Evolutionary conservation across 1,284 basidiomycete genomes (phyloP).

Genomic region (Quambalaria eucalypti): DNA sequence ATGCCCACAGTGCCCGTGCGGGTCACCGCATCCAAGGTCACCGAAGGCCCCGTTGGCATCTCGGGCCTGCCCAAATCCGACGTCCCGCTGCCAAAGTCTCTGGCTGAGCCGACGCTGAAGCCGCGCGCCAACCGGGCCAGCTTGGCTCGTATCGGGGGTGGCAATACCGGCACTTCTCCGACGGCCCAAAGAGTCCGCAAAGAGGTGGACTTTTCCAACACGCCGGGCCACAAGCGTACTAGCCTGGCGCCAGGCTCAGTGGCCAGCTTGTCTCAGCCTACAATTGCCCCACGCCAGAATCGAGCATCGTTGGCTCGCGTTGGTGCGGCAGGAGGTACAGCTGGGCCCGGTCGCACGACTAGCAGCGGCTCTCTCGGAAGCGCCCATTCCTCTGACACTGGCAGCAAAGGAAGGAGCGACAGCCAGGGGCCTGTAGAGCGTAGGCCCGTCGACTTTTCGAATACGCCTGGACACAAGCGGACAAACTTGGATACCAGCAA

Average conservation of each 20-base stretch:
- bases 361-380: neutral
- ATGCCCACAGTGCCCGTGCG: constrained; percentile 13
- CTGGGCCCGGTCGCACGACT: neutral
- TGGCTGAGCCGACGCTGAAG: constrained; percentile 16
- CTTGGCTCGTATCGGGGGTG: neutral
- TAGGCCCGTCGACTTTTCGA: constrained; percentile 13
- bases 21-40: neutral
- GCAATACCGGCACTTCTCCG: neutral
- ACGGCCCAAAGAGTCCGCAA: constrained; percentile 6
- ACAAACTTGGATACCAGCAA: neutral
- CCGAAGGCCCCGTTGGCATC: constrained; percentile 15
- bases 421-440: neutral
- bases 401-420: neutral
- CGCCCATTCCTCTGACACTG: neutral
- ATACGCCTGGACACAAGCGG: constrained; percentile 29
- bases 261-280: constrained; percentile 12
- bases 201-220: constrained; percentile 21
- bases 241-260: constrained; percentile 4
- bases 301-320: constrained; percentile 9
- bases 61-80: constrained; percentile 17
- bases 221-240: constrained; percentile 23
- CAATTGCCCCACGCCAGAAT: constrained; percentile 16
- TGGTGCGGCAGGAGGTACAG: neutral
- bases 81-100: constrained; percentile 6
- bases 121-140: constrained; percentile 27